phyloP scores from a whole-genome alignment of 2,329 filamentous ascomycete species.

The Botrytis fabae region DNA sequence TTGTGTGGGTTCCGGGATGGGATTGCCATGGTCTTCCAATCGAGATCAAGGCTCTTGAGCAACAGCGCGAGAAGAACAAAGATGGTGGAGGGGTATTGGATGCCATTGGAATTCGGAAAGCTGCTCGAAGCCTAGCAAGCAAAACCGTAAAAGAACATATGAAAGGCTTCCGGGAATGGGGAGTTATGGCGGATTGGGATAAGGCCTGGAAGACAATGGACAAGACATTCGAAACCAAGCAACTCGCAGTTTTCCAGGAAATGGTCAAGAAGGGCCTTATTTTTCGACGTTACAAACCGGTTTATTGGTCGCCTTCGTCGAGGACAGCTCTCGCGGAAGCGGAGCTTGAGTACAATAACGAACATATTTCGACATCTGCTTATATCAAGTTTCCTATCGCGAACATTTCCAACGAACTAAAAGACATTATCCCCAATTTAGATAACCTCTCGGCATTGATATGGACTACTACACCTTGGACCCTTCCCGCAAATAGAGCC shows the following conservation, averaged over 20 bases:
- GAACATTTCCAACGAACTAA: slow-evolving; percentile 47
- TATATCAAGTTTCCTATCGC: slow-evolving; percentile 76
- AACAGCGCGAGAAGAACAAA: slow-evolving; percentile 31
- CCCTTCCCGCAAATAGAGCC: slow-evolving; percentile 85
- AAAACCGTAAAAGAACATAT: slow-evolving; percentile 72
- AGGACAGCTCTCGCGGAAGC: slow-evolving; percentile 79
- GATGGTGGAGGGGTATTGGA: slow-evolving; percentile 44
- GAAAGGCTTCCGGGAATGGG: slow-evolving; percentile 70
- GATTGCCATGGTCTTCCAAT: slow-evolving; percentile 98
- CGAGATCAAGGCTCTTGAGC: slow-evolving; percentile 81
- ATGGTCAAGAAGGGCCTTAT: slow-evolving; percentile 74
- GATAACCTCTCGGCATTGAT: slow-evolving; percentile 74
- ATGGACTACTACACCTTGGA: slow-evolving; percentile 99
- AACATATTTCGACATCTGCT: slow-evolving; percentile 70
- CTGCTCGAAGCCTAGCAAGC: slow-evolving; percentile 65
- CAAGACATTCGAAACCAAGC: slow-evolving; percentile 68
- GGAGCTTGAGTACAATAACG: slow-evolving; percentile 79
- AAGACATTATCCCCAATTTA: slow-evolving; percentile 43
- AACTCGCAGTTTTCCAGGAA: slow-evolving; percentile 72
- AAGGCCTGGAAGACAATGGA: slow-evolving; percentile 79
- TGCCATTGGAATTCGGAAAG: slow-evolving; percentile 60
- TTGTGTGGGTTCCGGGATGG: slow-evolving; percentile 90
- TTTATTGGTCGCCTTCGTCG: slow-evolving; percentile 84
- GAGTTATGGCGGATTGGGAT: slow-evolving; percentile 80
- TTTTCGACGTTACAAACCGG: slow-evolving; percentile 76